A percentile compares a stretch with the other conserved stretches of the same genome.
Conservation (phyloP, 441 rosid genomes). For the Arabidopsis lyrata region DNA sequence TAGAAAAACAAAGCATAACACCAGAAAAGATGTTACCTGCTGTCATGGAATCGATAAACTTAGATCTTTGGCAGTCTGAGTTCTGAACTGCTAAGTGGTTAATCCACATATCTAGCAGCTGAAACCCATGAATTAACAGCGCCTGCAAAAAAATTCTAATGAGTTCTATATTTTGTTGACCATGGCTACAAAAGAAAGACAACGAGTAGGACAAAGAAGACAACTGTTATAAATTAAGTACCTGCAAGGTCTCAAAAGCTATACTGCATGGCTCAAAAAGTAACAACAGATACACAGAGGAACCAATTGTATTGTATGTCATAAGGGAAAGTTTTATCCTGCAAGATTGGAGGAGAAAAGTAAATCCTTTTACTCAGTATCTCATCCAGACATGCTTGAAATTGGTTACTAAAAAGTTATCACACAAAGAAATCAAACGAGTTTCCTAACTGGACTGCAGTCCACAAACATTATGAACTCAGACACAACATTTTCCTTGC, state of each 20-base stretch:
- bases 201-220: neutral
- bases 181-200: slow-evolving; percentile 12
- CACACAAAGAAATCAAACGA: neutral
- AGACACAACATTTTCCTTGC: slow-evolving; percentile 10
- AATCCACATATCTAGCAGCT: slow-evolving; percentile 92
- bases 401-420: slow-evolving; percentile 8
- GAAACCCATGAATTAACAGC: slow-evolving; percentile 93
- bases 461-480: slow-evolving; percentile 21
- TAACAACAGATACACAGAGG: slow-evolving; percentile 80
- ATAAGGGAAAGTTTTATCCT: slow-evolving; percentile 84
- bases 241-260: slow-evolving; percentile 98
- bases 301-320: slow-evolving; percentile 62
- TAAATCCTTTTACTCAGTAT: slow-evolving; percentile 11
- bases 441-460: slow-evolving; percentile 16
- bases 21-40: slow-evolving; percentile 61
- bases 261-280: slow-evolving; percentile 97
- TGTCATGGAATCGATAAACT: slow-evolving; percentile 70
- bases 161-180: slow-evolving; percentile 16
- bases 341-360: slow-evolving; percentile 44
- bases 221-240: slow-evolving; percentile 43
- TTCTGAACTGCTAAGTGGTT: slow-evolving; percentile 74
- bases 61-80: slow-evolving; percentile 71
- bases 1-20: slow-evolving; percentile 22
- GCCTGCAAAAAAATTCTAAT: slow-evolving; percentile 60
- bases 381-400: slow-evolving; percentile 15